phyloP scores from a whole-genome alignment of 169 alveolate genomes.

The Plasmodium chabaudi region DNA sequence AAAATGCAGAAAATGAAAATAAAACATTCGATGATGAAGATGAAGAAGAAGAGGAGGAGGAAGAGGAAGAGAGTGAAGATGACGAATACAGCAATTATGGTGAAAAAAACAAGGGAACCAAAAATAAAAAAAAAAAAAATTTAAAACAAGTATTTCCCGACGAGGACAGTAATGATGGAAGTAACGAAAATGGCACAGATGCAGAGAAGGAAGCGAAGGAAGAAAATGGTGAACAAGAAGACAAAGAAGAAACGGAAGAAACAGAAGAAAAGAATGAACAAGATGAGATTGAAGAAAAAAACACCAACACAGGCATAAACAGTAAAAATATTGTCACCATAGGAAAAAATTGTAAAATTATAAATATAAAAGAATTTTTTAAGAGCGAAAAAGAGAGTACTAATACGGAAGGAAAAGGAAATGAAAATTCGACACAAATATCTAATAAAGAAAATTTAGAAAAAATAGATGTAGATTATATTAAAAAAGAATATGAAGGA shows the following conservation, averaged over 20 bases:
- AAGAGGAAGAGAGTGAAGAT: constrained; percentile 34
- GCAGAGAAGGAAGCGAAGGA: not conserved
- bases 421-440: constrained; percentile 29
- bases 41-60: constrained; percentile 19
- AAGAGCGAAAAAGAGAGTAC: constrained; percentile 30
- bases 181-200: not conserved
- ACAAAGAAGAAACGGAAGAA: not conserved
- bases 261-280: not conserved
- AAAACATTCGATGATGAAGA: not conserved
- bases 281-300: not conserved
- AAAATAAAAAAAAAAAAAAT: constrained; percentile 17
- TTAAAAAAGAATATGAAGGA: constrained; percentile 1
- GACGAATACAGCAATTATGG: constrained; percentile 27
- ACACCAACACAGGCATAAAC: not conserved
- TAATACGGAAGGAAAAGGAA: constrained; percentile 11
- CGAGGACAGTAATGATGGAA: constrained; percentile 24
- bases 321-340: constrained; percentile 2
- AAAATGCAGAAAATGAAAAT: constrained; percentile 28
- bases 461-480: constrained; percentile 15
- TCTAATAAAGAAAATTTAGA: constrained; percentile 49
- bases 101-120: constrained; percentile 15
- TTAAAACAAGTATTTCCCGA: constrained; percentile 9
- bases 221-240: not conserved
- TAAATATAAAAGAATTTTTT: constrained; percentile 68
- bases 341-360: constrained; percentile 41